Evolutionary conservation across 257 asterid genomes (phyloP).

Genomic region (Parsonsia alboflavescens): DNA sequence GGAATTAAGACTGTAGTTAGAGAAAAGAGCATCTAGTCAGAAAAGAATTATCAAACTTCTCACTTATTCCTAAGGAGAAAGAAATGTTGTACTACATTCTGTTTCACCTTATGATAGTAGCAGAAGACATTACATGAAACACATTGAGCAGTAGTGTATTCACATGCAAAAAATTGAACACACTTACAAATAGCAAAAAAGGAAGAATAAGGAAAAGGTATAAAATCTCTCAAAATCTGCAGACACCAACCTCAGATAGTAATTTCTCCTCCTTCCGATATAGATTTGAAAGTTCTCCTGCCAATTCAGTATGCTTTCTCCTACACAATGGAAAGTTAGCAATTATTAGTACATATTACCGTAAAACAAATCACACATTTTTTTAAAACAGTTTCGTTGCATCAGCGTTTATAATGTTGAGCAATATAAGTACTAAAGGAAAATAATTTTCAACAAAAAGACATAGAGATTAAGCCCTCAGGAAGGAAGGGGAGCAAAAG

Average conservation of each 20-base stretch:
- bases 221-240: slow-evolving; percentile 12
- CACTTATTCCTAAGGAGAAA: not conserved
- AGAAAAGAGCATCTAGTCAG: not conserved
- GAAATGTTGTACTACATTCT: not conserved
- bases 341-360: not conserved
- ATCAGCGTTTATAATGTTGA: not conserved
- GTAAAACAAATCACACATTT: not conserved
- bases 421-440: not conserved
- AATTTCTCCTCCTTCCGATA: slow-evolving; percentile 87
- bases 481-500: not conserved
- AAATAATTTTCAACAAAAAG: not conserved
- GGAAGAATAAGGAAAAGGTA: not conserved
- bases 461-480: slow-evolving; percentile 3
- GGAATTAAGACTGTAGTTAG: not conserved
- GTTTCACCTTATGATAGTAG: not conserved
- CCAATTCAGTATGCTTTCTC: slow-evolving; percentile 97
- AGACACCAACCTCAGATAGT: slow-evolving; percentile 71
- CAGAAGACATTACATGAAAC: not conserved
- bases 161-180: not conserved
- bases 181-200: not conserved
- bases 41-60: not conserved
- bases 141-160: too few relatives aligned
- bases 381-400: not conserved
- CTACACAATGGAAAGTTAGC: slow-evolving; percentile 37
- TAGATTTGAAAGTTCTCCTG: slow-evolving; percentile 80